Evolutionary conservation across 2,329 filamentous ascomycete species (phyloP).

Genomic region (Fusarium sp.): DNA sequence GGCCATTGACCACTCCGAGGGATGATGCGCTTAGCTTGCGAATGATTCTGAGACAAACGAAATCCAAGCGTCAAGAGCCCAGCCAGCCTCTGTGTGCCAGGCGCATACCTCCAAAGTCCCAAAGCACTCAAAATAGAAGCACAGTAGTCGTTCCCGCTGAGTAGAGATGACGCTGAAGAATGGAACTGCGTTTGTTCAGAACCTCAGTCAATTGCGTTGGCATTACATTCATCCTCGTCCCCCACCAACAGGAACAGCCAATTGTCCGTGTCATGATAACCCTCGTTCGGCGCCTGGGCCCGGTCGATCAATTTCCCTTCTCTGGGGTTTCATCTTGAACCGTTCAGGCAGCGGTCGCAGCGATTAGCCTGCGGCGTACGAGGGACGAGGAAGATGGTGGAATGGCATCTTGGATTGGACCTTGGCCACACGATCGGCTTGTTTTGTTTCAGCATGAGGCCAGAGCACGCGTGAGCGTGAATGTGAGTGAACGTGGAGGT

Average conservation of each 20-base stretch:
- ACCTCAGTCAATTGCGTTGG: neutral
- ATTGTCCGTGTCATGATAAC: constrained; percentile 30
- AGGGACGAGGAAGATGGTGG: constrained; percentile 22
- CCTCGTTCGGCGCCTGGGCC: constrained; percentile 27
- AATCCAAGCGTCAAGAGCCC: constrained; percentile 10
- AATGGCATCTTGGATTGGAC: constrained; percentile 35
- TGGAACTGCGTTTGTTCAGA: neutral
- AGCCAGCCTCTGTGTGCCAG: constrained; percentile 9
- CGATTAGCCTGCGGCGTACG: constrained; percentile 33
- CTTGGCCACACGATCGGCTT: constrained; percentile 38
- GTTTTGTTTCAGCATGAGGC: constrained; percentile 43
- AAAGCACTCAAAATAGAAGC: constrained; percentile 3
- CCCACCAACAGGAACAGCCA: constrained; percentile 1
- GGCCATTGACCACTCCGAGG: constrained; percentile 3
- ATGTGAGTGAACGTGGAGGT: constrained; percentile 4
- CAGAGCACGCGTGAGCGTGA: constrained; percentile 30
- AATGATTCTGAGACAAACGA: constrained; percentile 26
- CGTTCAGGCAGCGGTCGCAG: constrained; percentile 23
- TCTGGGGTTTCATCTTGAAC: constrained; percentile 40
- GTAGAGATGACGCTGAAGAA: neutral
- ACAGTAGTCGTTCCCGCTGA: neutral
- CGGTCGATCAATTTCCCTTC: constrained; percentile 33
- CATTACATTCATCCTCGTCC: neutral
- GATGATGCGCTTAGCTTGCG: constrained; percentile 28
- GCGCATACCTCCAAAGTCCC: constrained; percentile 8